Conservation (phyloP, 768 basidiomycete species). For the Suillus variegatus region DNA sequence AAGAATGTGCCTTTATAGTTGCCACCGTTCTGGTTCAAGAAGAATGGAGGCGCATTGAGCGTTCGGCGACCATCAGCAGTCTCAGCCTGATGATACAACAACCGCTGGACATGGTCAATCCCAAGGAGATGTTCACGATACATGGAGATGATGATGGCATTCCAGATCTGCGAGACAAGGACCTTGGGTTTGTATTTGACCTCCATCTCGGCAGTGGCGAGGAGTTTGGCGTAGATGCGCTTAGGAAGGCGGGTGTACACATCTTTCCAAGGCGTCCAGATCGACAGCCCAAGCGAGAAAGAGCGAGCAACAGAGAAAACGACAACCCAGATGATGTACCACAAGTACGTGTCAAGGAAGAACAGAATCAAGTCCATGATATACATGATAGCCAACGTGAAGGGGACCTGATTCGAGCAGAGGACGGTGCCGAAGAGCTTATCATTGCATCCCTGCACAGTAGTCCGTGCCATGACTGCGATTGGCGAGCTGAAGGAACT, state of each 20-base stretch:
- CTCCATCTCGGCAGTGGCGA: conserved; percentile 98
- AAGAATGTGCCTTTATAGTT: conserved; percentile 84
- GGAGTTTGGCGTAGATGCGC: conserved; percentile 95
- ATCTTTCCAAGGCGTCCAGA: conserved; percentile 99
- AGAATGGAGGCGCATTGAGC: conserved; percentile 96
- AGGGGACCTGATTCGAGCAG: conserved; percentile 91
- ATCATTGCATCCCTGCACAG: conserved; percentile 89
- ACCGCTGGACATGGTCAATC: conserved; percentile 96
- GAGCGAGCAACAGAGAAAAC: conserved; percentile 90
- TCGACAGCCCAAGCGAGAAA: conserved; percentile 90
- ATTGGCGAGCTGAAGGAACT: conserved; percentile 96
- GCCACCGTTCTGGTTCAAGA: conserved; percentile 84
- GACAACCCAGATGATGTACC: conserved; percentile 99
- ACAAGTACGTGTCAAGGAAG: conserved; percentile 99
- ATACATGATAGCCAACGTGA: conserved; percentile 98
- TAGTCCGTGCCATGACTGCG: conserved; percentile 94
- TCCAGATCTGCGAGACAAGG: conserved; percentile 98
- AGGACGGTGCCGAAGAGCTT: conserved; percentile 76
- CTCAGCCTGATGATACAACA: conserved; percentile 97
- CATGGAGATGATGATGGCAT: conserved; percentile 99
- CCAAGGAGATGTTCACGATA: conserved; percentile 97
- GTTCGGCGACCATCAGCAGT: conserved; percentile 86
- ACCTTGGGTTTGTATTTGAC: conserved; percentile 99
- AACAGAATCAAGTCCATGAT: conserved; percentile 97
- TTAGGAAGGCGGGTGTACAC: conserved; percentile 96